Evolutionary conservation across 768 basidiomycete species (phyloP), one percentile per base, ranked within the genome.

Genomic region (Suillus clintonianus): DNA sequence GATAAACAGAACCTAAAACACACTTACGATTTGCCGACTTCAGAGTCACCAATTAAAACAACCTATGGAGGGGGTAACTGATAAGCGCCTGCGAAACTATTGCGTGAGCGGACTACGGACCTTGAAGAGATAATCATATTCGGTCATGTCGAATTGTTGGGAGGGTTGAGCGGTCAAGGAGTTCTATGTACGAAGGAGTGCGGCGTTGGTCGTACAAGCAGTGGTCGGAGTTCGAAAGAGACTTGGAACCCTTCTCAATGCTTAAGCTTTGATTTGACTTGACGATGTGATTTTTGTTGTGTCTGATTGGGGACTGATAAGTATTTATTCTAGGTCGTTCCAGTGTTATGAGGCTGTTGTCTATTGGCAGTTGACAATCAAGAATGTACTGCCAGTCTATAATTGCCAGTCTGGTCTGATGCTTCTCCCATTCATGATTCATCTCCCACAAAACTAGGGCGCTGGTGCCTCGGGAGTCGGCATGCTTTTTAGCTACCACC

Each of bases 111-210:
- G n/a, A 43, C 30, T 19, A 74, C 80, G 37, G 59, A 96, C 97
- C 87, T 99, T 98, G 90, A 99, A 98, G 70, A 99, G 89, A 83
- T 91, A 99, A 77, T 98, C 97, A 81, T 97, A 99, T 84, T 97
- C 95, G 62, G 93, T 78, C 95, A 97, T 97, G 64, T 67, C 63
- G 67, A 62, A 55, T 63, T 48, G 22, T 62, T 30, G 24, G 32
- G 53, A 37, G 53, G 32, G 65, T 62, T 62, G 57, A 62, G 60
- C 54, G 62, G 65, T 39, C 45, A 60, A 43, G 64, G 55, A 48
- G 57, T 47, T 59, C 57, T 64, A 64, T 27, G 55, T 43, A 60
- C 47, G 50, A 53, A 11, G 55, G 22, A 37, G 43, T 45, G 50
- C 50, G n/a, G n/a, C n/a, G 27, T n/a, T 60, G 62, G 67, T 65